A percentile compares a stretch with the other conserved stretches of the same genome.
phyloP scores from a whole-genome alignment of 1,284 basidiomycete species.

The Earliella scabrosa region DNA sequence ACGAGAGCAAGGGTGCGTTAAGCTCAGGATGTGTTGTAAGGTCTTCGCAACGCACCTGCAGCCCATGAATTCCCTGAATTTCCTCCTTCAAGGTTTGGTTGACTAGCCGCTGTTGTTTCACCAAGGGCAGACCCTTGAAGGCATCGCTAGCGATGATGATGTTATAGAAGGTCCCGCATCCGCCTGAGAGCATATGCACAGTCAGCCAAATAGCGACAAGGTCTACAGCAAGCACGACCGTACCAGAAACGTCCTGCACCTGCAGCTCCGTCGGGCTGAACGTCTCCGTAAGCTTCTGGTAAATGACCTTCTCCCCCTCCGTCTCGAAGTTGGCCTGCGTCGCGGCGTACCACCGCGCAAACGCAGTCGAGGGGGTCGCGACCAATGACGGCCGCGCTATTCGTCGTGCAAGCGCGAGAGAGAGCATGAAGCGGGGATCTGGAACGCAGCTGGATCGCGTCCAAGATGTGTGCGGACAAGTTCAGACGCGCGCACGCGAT shows the following conservation, averaged over 20 bases:
- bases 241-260: slow-evolving; percentile 91
- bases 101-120: slow-evolving; percentile 95
- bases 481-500: not conserved
- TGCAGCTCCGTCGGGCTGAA: slow-evolving; percentile 79
- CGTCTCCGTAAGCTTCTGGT: slow-evolving; percentile 70
- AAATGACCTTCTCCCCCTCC: slow-evolving; percentile 74
- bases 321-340: slow-evolving; percentile 33
- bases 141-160: slow-evolving; percentile 85
- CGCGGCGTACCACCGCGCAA: slow-evolving; percentile 15
- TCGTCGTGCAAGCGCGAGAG: slow-evolving; percentile 32
- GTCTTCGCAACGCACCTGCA: slow-evolving; percentile 69
- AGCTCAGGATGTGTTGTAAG: not conserved
- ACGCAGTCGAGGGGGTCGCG: slow-evolving; percentile 2
- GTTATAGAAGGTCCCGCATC: slow-evolving; percentile 96
- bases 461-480: not conserved
- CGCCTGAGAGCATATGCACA: slow-evolving; percentile 56
- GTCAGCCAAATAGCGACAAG: not conserved
- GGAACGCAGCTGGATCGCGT: slow-evolving; percentile 18
- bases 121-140: slow-evolving; percentile 86
- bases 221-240: slow-evolving; percentile 35
- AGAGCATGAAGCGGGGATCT: slow-evolving; percentile 33
- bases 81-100: slow-evolving; percentile 89
- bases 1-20: not conserved
- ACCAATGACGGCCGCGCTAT: slow-evolving; percentile 24
- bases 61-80: slow-evolving; percentile 90